These are phyloP conservation scores for Ophiostoma quercus DNA, from an alignment of 2,329 filamentous ascomycete species.

Conservation along the genomic window DNA sequence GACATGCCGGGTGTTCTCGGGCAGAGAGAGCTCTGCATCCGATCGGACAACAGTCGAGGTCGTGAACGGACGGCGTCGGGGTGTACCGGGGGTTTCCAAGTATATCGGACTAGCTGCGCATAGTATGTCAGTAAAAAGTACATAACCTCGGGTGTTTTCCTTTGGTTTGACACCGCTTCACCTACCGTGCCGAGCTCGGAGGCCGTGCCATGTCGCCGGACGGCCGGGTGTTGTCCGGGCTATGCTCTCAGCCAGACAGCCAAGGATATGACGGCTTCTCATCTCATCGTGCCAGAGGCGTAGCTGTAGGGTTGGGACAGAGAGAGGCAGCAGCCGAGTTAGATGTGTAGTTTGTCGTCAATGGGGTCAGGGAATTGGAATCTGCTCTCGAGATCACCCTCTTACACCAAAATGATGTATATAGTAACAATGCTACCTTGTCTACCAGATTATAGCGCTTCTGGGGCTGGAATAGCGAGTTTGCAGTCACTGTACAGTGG, in stretches of 20 bases:
- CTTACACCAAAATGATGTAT: not conserved
- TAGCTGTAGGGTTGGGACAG: not conserved
- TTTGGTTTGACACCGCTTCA: not conserved
- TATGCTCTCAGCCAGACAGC: constrained; percentile 20
- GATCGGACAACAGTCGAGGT: constrained; percentile 17
- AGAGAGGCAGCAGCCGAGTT: not conserved
- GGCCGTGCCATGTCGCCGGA: not conserved
- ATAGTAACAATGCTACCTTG: not conserved
- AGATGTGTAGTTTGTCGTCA: not conserved
- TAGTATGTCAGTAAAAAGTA: not conserved
- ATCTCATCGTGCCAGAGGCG: constrained; percentile 27
- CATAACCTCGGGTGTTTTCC: not conserved
- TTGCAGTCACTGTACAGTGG: not conserved
- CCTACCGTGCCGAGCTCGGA: not conserved
- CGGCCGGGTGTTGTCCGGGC: constrained; percentile 8
- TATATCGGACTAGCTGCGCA: not conserved
- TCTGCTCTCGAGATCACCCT: not conserved
- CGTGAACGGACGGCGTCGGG: constrained; percentile 10
- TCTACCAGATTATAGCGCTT: not conserved
- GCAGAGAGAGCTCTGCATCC: constrained; percentile 30
- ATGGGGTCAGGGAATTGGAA: not conserved
- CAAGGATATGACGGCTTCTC: constrained; percentile 22
- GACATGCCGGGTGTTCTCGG: constrained; percentile 47
- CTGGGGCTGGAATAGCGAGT: not conserved
- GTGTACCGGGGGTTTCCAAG: not conserved